Conservation (phyloP, 495 filamentous ascomycete species). For the Usnea hakonensis region DNA sequence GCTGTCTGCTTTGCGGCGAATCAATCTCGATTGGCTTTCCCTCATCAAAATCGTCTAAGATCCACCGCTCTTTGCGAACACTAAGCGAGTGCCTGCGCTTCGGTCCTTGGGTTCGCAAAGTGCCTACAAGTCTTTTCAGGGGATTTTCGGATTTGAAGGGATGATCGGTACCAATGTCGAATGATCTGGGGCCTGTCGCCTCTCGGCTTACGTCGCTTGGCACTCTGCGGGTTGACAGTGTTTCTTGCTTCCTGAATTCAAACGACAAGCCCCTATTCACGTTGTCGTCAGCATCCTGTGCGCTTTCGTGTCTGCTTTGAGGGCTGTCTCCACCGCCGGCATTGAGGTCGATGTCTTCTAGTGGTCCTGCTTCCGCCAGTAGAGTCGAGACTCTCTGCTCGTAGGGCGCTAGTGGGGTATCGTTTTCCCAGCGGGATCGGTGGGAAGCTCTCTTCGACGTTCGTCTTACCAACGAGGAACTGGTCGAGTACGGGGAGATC, state of each 20-base stretch:
- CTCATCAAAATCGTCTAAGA: slow-evolving; percentile 34
- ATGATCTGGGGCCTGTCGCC: not conserved
- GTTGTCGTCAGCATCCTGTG: not conserved
- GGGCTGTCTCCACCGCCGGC: not conserved
- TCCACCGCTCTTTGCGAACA: slow-evolving; percentile 38
- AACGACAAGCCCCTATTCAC: slow-evolving; percentile 11
- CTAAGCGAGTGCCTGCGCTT: slow-evolving; percentile 21
- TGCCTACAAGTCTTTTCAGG: slow-evolving; percentile 51
- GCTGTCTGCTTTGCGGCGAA: slow-evolving; percentile 19
- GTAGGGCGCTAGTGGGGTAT: not conserved
- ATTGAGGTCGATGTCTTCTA: slow-evolving; percentile 19
- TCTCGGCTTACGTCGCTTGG: not conserved
- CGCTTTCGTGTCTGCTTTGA: not conserved
- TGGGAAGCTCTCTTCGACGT: slow-evolving; percentile 8
- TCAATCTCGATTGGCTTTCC: slow-evolving; percentile 21
- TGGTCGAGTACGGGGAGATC: not conserved
- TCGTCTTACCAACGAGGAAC: not conserved
- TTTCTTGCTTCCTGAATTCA: slow-evolving; percentile 9
- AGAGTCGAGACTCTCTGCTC: slow-evolving; percentile 5
- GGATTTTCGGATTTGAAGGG: slow-evolving; percentile 17
- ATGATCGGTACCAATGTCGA: not conserved
- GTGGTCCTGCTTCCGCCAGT: slow-evolving; percentile 13
- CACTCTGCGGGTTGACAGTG: not conserved
- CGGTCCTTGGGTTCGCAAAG: slow-evolving; percentile 39
- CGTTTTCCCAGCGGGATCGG: slow-evolving; percentile 12